Conservation (phyloP, 192 early-diverging fungal species). For the Globomyces pollinis-pini region DNA sequence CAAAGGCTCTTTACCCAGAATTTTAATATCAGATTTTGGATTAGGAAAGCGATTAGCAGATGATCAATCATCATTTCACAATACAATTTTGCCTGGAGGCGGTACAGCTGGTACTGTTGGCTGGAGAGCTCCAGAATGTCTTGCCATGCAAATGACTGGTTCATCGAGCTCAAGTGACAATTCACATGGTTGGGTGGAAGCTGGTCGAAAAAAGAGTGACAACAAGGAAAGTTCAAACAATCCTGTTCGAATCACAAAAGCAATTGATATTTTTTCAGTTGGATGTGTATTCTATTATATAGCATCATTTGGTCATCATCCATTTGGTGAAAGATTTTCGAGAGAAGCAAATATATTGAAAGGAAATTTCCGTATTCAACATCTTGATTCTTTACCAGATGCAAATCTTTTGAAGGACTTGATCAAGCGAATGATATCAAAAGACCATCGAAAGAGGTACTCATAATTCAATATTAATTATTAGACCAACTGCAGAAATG, state of each 20-base stretch:
- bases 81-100: constrained; percentile 60
- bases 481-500: constrained; percentile 60
- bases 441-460: constrained; percentile 54
- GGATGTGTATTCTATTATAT: constrained; percentile 96
- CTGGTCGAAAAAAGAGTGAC: not conserved
- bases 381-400: constrained; percentile 61
- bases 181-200: constrained; percentile 14
- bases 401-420: constrained; percentile 81
- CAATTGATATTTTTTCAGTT: constrained; percentile 92
- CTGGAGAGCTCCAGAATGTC: constrained; percentile 91
- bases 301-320: constrained; percentile 81
- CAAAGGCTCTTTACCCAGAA: constrained; percentile 39
- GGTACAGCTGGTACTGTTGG: constrained; percentile 84
- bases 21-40: constrained; percentile 96
- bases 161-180: constrained; percentile 7
- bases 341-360: constrained; percentile 87
- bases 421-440: constrained; percentile 80
- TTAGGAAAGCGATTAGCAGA: constrained; percentile 89
- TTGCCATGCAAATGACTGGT: constrained; percentile 21
- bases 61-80: constrained; percentile 89
- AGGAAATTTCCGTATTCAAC: constrained; percentile 61
- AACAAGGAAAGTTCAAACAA: constrained; percentile 9
- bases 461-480: not conserved
- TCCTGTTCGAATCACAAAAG: constrained; percentile 65
- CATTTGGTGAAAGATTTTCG: constrained; percentile 86